Evolutionary conservation across 805 yeast species (phyloP).

Genomic region (Yarrowia yakushimensis): DNA sequence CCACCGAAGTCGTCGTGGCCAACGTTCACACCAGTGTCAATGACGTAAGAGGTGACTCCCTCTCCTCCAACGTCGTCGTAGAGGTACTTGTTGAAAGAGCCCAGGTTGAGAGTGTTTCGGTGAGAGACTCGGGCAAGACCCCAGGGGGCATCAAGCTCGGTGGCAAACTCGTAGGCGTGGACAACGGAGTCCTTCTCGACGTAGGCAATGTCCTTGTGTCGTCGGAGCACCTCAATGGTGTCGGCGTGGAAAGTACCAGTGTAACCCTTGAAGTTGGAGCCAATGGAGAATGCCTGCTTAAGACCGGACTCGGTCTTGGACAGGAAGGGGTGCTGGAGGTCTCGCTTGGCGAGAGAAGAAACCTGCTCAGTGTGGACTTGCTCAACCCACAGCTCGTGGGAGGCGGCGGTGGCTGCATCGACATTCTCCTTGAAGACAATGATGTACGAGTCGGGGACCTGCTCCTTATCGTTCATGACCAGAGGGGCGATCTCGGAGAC

Average conservation of each 20-base stretch:
- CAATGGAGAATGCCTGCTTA: constrained; percentile 48
- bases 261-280: constrained; percentile 65
- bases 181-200: constrained; percentile 63
- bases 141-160: constrained; percentile 69
- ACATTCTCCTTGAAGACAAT: constrained; percentile 73
- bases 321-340: constrained; percentile 36
- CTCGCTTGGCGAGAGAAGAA: constrained; percentile 41
- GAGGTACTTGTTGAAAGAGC: constrained; percentile 56
- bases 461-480: constrained; percentile 41
- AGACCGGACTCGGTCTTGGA: constrained; percentile 31
- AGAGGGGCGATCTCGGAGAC: constrained; percentile 44
- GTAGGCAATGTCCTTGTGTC: constrained; percentile 51
- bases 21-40: constrained; percentile 70
- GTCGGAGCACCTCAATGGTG: constrained; percentile 68
- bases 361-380: constrained; percentile 37
- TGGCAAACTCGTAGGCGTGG: constrained; percentile 44
- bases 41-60: constrained; percentile 69
- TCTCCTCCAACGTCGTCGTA: constrained; percentile 59
- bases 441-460: constrained; percentile 52
- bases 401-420: constrained; percentile 49
- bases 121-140: constrained; percentile 69
- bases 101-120: constrained; percentile 57
- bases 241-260: constrained; percentile 77
- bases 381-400: constrained; percentile 67
- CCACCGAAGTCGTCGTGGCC: constrained; percentile 57